Percentiles rank a stretch among this genome's conserved stretches.
These are phyloP conservation scores for Arthroderma uncinatum DNA, from an alignment of 2,329 filamentous ascomycete genomes.

Conservation along the genomic window DNA sequence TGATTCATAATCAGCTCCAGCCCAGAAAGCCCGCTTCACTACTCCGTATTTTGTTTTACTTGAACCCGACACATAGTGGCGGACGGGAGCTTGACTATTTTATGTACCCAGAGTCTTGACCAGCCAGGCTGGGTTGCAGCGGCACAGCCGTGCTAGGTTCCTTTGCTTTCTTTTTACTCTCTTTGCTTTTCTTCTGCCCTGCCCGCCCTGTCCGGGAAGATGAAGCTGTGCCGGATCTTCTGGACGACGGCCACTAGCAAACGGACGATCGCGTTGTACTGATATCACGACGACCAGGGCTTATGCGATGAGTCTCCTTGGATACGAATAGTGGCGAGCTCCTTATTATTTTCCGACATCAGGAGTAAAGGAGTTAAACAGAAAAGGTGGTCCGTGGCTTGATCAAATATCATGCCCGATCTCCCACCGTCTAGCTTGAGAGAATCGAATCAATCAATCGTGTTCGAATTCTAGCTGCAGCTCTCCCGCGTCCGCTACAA, in stretches of 20 bases:
- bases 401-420: neutral
- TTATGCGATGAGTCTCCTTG: constrained; percentile 1
- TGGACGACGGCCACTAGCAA: neutral
- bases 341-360: constrained; percentile 1
- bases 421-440: neutral
- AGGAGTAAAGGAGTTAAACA: neutral
- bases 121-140: constrained; percentile 1
- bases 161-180: neutral
- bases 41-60: constrained; percentile 1
- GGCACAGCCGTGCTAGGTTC: neutral
- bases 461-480: neutral
- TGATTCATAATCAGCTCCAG: constrained; percentile 6
- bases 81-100: neutral
- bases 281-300: constrained; percentile 4
- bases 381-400: neutral
- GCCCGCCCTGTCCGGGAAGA: neutral
- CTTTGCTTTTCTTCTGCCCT: constrained; percentile 1
- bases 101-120: neutral
- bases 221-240: constrained; percentile 1
- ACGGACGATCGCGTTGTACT: neutral
- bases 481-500: neutral
- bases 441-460: neutral
- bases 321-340: neutral
- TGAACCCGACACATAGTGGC: neutral
- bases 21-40: neutral